phyloP scores from a whole-genome alignment of 2,329 filamentous ascomycete species.

The Pleurostoma richardsiae region DNA sequence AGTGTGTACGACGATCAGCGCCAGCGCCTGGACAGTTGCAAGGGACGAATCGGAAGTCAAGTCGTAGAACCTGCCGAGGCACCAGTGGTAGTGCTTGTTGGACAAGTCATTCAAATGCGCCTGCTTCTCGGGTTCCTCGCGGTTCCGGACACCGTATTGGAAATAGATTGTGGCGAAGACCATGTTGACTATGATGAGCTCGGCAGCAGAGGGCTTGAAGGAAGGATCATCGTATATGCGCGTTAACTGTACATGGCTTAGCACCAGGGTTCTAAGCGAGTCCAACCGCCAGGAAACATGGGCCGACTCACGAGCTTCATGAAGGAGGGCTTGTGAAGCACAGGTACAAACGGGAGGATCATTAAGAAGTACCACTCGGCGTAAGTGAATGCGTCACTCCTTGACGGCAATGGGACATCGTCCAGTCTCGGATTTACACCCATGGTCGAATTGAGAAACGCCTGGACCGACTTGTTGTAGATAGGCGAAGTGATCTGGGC shows the following conservation, averaged over 20 bases:
- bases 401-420: slow-evolving; percentile 56
- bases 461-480: slow-evolving; percentile 68
- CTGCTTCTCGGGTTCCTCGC: slow-evolving; percentile 47
- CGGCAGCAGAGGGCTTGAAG: slow-evolving; percentile 57
- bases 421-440: slow-evolving; percentile 53
- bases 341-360: slow-evolving; percentile 65
- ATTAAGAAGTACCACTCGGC: slow-evolving; percentile 72
- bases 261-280: slow-evolving; percentile 10
- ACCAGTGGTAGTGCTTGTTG: slow-evolving; percentile 75
- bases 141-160: slow-evolving; percentile 69
- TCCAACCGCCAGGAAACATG: background rate
- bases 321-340: slow-evolving; percentile 73
- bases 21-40: slow-evolving; percentile 66
- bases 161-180: slow-evolving; percentile 74
- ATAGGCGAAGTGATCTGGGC: slow-evolving; percentile 35
- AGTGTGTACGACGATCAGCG: slow-evolving; percentile 66
- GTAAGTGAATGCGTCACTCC: slow-evolving; percentile 61
- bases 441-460: slow-evolving; percentile 62
- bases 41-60: slow-evolving; percentile 58
- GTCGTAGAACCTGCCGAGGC: slow-evolving; percentile 63
- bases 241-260: slow-evolving; percentile 36
- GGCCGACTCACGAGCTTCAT: slow-evolving; percentile 54
- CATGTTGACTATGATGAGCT: slow-evolving; percentile 71
- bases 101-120: slow-evolving; percentile 57
- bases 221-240: slow-evolving; percentile 65